Evolutionary conservation across 2,329 filamentous ascomycete genomes (phyloP).

Genomic region (Fusarium armeniacum): DNA sequence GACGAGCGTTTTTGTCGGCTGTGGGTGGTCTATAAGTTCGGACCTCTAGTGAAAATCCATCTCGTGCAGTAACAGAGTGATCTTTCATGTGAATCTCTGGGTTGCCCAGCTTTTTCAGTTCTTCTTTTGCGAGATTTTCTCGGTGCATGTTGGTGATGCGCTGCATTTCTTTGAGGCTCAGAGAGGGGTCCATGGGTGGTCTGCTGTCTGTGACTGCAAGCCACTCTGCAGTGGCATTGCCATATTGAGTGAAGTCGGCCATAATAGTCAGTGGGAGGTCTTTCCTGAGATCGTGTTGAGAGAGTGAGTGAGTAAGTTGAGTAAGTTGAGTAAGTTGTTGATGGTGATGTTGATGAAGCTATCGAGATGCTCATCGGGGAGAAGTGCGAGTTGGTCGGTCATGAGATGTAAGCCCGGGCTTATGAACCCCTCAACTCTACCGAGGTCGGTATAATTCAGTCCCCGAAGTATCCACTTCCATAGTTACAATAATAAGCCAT

Average conservation of each 20-base stretch:
- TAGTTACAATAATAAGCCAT: background rate
- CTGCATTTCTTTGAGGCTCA: constrained; percentile 34
- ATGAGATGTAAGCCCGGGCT: constrained; percentile 3
- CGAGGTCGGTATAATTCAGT: constrained; percentile 14
- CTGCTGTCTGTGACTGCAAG: constrained; percentile 50
- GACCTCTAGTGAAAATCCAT: constrained; percentile 35
- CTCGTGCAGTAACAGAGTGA: constrained; percentile 43
- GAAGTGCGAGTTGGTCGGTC: constrained; percentile 7
- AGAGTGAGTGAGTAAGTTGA: fast-evolving
- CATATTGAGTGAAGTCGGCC: constrained; percentile 56
- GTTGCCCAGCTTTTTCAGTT: constrained; percentile 22
- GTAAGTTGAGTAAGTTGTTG: fast-evolving
- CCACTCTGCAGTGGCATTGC: constrained; percentile 61
- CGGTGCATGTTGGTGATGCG: constrained; percentile 31
- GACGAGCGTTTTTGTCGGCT: constrained; percentile 48
- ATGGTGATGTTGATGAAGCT: background rate
- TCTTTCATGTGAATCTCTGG: constrained; percentile 48
- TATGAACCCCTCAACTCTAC: constrained; percentile 15
- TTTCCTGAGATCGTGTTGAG: fast-evolving
- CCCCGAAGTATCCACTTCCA: constrained; percentile 6
- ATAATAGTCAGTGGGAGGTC: constrained; percentile 2
- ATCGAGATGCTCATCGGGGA: constrained; percentile 6
- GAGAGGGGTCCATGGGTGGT: constrained; percentile 10
- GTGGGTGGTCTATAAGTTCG: constrained; percentile 43
- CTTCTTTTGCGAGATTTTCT: constrained; percentile 19